Evolutionary conservation across 352 stramenopile species (phyloP), one percentile per base, ranked within the genome.

Genomic region (Phytopythium mirpurense): DNA sequence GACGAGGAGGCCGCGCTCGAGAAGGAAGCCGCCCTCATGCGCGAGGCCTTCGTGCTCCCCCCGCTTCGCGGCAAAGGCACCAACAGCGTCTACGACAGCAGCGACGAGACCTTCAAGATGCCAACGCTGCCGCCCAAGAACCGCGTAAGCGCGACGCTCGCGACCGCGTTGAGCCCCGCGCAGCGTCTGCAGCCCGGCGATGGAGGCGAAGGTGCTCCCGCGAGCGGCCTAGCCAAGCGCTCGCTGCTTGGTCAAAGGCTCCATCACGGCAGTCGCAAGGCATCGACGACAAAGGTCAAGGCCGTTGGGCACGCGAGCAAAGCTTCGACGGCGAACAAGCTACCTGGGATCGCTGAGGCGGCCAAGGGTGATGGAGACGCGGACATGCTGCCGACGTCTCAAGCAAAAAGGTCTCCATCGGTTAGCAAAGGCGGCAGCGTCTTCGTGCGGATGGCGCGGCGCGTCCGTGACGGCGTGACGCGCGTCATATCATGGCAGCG

Each of bases 31-130:
- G 78, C 83, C 46, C 53, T 88, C 36, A 80, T 91, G 72, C 68
- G 83, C 0, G 74, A 89, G 36, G 83, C 77, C 1, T 93, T 93
- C 59, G 83, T 91, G 16, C 60, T 93, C 6, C 83, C 83, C 19
- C 78, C 83, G 24, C 66, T 93, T 1, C 86, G 84, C 55, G 78
- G 72, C 0, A 75, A 75, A 58, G 76, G 70, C 26, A 76, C 60
- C 19, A 84, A 72, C 27, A 74, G 63, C 21, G 70, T 85, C 32
- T 88, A 72, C 29, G 75, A 88, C 26, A 62, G 60, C 42, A 64
- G 62, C 12, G 75, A 86, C 3, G 72, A 88, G 19, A 88, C 64
- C 3, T 91, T 93, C 41, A 93, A 90, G 58, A 90, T 93, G 83
- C 80, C 83, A 0, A 58, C 78, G 8, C 54, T 93, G 9, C 83